Conservation (phyloP, 2,329 filamentous ascomycete genomes). For the Tolypocladium album region DNA sequence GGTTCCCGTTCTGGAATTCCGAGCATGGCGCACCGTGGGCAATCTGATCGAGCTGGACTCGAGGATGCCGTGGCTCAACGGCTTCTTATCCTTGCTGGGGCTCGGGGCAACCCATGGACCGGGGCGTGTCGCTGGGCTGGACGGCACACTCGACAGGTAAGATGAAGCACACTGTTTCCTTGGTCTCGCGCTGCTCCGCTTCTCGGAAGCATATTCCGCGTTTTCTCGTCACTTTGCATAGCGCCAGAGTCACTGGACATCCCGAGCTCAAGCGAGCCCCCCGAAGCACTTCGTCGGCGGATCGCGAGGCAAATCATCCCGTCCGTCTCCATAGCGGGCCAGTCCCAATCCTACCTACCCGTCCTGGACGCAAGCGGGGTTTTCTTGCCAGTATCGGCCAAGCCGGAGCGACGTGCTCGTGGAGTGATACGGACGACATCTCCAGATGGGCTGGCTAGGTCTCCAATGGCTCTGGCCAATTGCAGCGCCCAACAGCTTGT, state of each 20-base stretch:
- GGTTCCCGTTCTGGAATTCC: conserved; percentile 65
- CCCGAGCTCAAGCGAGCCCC: conserved; percentile 3
- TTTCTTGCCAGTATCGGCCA: background rate
- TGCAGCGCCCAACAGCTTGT: conserved; percentile 18
- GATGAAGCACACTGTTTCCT: conserved; percentile 20
- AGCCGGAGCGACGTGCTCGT: background rate
- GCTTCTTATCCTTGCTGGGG: conserved; percentile 64
- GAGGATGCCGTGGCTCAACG: conserved; percentile 87
- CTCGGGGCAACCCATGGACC: conserved; percentile 64
- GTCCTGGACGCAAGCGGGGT: background rate
- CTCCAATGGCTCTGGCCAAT: conserved; percentile 25
- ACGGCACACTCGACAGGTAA: conserved; percentile 87
- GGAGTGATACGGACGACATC: conserved; percentile 4
- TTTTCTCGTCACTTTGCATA: conserved; percentile 27
- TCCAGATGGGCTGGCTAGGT: conserved; percentile 10
- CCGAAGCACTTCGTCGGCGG: background rate
- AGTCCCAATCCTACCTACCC: background rate
- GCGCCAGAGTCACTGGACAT: conserved; percentile 32
- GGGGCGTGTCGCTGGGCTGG: conserved; percentile 60
- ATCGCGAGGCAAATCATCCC: background rate
- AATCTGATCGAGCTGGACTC: conserved; percentile 61
- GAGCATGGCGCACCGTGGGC: conserved; percentile 62
- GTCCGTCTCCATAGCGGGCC: conserved; percentile 7
- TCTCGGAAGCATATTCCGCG: background rate
- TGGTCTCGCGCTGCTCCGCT: conserved; percentile 3